Evolutionary conservation across 1,284 basidiomycete species (phyloP), one percentile per base, ranked within the genome.

Genomic region (Moesziomyces sp.): DNA sequence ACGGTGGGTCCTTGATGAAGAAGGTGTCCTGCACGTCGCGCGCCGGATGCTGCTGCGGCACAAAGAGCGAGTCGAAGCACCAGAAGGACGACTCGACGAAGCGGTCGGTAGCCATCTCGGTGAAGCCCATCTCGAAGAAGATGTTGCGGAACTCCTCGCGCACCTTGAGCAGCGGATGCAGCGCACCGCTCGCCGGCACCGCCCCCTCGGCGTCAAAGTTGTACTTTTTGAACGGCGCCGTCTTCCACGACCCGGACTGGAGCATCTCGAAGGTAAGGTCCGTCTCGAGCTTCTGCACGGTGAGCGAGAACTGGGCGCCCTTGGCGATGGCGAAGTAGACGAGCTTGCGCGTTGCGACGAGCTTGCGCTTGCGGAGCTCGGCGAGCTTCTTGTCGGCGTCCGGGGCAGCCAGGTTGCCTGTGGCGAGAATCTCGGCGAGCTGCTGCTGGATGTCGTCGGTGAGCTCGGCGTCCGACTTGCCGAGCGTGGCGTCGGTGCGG

Each of bases 91-190:
- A 97, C 86, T 99, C 97, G 64, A 99, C 94, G 84, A 95, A 99
- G 64, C 92, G 91, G 67, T 92, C 91, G n/a, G 97, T 98, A 7
- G 96, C 94, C 97, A 99, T 99, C 86, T 99, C 97, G 60, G 94
- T 91, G 86, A 99, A 99, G 93, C 97, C 97, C 94, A 99, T 98
- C 85, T 99, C 97, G 79, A 99, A 89, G 88, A 99, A 99, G 83
- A 99, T 98, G 84, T 93, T 92, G 54, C 95, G 89, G 85, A 99
- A 94, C 86, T 99, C 97, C 85, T 99, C 96, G 57, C 97, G 89
- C 38, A 99, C 97, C 87, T 99, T 99, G 76, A 99, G 89, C 30
- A 99, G 88, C 7, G 96, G 97, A 85, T 99, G 97, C 35, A 99
- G 87, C 13, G 95, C 94, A 52, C 97, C 97, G 30, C 93, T 92